phyloP scores from a whole-genome alignment of 2,329 filamentous ascomycete species.

The Cladophialophora immunda region DNA sequence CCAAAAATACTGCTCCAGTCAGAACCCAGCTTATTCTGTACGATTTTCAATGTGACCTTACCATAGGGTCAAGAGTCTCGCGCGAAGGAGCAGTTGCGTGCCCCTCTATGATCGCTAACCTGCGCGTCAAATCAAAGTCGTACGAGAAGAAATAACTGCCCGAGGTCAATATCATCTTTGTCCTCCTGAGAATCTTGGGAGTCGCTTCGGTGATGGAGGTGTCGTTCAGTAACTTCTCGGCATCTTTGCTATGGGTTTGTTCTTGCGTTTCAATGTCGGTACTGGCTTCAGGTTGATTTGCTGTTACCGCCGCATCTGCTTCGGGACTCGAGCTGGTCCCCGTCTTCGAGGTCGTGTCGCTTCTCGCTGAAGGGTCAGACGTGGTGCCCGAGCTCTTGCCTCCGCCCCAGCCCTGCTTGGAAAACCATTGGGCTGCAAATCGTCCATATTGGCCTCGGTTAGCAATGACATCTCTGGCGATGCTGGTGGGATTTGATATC shows the following conservation, averaged over 20 bases:
- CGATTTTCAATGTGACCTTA: constrained; percentile 2
- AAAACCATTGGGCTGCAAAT: constrained; percentile 93
- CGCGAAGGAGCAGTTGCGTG: constrained; percentile 25
- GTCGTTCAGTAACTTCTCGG: constrained; percentile 11
- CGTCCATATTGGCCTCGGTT: constrained; percentile 84
- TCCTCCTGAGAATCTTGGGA: constrained; percentile 84
- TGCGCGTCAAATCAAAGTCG: constrained; percentile 87
- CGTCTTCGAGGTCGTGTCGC: neutral
- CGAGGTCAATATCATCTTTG: constrained; percentile 84
- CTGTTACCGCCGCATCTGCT: constrained; percentile 17
- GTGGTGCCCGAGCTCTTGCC: constrained; percentile 5
- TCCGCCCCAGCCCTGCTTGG: constrained; percentile 74
- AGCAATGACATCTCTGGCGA: constrained; percentile 88
- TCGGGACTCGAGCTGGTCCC: constrained; percentile 7
- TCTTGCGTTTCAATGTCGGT: constrained; percentile 12
- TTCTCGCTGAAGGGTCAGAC: neutral
- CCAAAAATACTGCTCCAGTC: constrained; percentile 77
- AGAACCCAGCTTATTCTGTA: constrained; percentile 7
- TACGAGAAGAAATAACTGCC: constrained; percentile 95
- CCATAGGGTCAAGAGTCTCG: constrained; percentile 32
- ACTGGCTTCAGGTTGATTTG: constrained; percentile 20
- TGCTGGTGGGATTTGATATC: constrained; percentile 63
- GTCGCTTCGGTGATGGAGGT: constrained; percentile 65
- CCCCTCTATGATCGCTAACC: constrained; percentile 47
- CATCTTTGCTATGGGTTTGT: constrained; percentile 14